Evolutionary conservation across 2,329 filamentous ascomycete species (phyloP).

Genomic region (Clonostachys solani): DNA sequence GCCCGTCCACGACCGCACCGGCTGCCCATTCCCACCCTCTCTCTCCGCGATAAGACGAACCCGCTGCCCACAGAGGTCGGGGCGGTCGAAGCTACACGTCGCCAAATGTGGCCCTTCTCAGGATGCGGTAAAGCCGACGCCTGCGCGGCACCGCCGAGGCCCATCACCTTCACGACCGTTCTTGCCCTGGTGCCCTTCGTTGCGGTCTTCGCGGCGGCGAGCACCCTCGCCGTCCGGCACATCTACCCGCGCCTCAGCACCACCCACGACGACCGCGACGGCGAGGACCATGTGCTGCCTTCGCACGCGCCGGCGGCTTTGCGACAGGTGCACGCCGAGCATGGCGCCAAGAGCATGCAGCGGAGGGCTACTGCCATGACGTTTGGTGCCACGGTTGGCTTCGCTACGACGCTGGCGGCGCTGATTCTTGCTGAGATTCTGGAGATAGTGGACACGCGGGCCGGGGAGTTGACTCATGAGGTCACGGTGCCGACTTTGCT

Average conservation of each 20-base stretch:
- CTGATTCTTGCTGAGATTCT: conserved; percentile 82
- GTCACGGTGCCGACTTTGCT: conserved; percentile 68
- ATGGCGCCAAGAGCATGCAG: conserved; percentile 46
- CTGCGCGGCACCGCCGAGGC: conserved; percentile 41
- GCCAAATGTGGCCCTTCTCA: conserved; percentile 32
- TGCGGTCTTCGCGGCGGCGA: conserved; percentile 62
- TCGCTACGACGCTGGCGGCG: conserved; percentile 74
- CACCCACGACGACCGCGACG: conserved; percentile 41
- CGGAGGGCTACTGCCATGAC: conserved; percentile 54
- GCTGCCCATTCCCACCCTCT: neutral
- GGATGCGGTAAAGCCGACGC: conserved; percentile 52
- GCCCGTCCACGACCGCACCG: neutral
- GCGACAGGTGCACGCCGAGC: conserved; percentile 54
- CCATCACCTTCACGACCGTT: conserved; percentile 38
- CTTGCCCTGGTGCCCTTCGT: conserved; percentile 67
- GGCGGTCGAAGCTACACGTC: neutral
- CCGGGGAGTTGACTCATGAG: conserved; percentile 63
- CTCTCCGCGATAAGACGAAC: neutral
- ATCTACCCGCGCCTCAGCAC: conserved; percentile 70
- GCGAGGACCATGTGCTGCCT: conserved; percentile 58
- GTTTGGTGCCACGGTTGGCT: conserved; percentile 72
- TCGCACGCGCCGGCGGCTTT: conserved; percentile 56
- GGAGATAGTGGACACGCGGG: conserved; percentile 64
- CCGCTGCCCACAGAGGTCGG: too few relatives aligned
- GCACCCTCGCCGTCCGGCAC: conserved; percentile 58